Percentiles rank a stretch among this genome's conserved stretches.
Conservation (phyloP, 768 basidiomycete species). For the Mycena albidolilacea region DNA sequence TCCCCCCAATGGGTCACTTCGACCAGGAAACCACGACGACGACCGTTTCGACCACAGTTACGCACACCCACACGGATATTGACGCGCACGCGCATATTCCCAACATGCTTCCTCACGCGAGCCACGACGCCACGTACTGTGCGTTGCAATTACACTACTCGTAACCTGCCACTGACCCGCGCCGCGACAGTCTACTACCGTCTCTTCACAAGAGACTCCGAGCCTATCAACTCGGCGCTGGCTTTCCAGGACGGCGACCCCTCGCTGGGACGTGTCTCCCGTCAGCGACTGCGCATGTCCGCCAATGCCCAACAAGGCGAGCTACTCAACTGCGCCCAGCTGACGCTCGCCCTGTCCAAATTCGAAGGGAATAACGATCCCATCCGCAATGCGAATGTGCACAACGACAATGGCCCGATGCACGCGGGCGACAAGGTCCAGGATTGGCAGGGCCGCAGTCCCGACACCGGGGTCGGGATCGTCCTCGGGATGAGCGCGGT, state of each 20-base stretch:
- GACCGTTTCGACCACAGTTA: conserved; percentile 19
- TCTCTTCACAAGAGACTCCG: conserved; percentile 18
- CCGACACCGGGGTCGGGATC: conserved; percentile 15
- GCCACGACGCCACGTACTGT: conserved; percentile 22
- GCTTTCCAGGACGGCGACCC: conserved; percentile 22
- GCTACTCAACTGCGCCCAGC: conserved; percentile 19
- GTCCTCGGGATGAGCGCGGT: conserved; percentile 27
- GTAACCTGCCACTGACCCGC: conserved; percentile 12
- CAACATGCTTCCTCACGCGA: conserved; percentile 6
- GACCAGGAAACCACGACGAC: conserved; percentile 21
- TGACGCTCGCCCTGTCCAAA: conserved; percentile 22
- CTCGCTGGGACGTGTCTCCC: conserved; percentile 21
- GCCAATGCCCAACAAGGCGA: conserved; percentile 11
- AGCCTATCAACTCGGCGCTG: conserved; percentile 23
- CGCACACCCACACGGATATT: conserved; percentile 19
- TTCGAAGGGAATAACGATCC: conserved; percentile 21
- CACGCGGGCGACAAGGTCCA: conserved; percentile 21
- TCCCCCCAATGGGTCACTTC: conserved; percentile 20
- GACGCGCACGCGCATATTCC: conserved; percentile 21
- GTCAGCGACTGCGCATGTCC: conserved; percentile 21
- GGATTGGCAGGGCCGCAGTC: conserved; percentile 17
- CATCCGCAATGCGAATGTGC: conserved; percentile 15
- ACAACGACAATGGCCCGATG: conserved; percentile 24
- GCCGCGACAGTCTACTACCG: conserved; percentile 26
- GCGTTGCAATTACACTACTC: conserved; percentile 9